These are phyloP conservation scores for Grosmannia clavigera DNA, from an alignment of 2,329 filamentous ascomycete genomes.

Conservation along the genomic window DNA sequence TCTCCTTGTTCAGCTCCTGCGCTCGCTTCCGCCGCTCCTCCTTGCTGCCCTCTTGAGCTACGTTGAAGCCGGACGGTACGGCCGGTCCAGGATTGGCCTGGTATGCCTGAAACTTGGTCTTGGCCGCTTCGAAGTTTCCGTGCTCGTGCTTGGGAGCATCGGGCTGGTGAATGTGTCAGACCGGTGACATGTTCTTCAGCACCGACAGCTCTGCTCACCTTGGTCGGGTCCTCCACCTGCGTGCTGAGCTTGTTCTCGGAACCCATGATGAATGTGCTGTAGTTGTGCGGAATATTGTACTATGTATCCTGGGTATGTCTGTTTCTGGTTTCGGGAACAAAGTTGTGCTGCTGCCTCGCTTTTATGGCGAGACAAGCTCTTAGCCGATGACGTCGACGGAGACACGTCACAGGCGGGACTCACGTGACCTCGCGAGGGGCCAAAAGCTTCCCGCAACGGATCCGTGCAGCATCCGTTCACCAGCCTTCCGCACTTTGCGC, in stretches of 20 bases:
- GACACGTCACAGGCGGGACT: neutral
- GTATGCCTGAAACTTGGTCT: conserved; percentile 38
- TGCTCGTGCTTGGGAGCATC: conserved; percentile 20
- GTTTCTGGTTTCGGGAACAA: neutral
- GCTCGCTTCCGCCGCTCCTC: conserved; percentile 56
- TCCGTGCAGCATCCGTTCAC: neutral
- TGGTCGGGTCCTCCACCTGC: conserved; percentile 15
- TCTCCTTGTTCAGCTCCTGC: conserved; percentile 49
- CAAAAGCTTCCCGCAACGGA: neutral
- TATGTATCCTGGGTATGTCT: neutral
- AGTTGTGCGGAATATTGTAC: neutral
- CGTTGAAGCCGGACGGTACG: conserved; percentile 38
- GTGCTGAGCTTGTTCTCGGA: conserved; percentile 13
- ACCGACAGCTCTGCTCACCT: conserved; percentile 9
- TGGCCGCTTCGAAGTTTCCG: conserved; percentile 23
- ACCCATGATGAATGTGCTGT: conserved; percentile 12
- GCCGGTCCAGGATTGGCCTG: conserved; percentile 47
- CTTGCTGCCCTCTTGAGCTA: conserved; percentile 47
- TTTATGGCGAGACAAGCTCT: neutral
- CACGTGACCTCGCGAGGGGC: conserved; percentile 1
- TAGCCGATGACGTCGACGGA: neutral
- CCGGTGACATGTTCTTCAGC: neutral
- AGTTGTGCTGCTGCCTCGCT: neutral
- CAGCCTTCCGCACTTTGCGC: neutral
- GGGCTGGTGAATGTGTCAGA: conserved; percentile 5